A percentile compares a stretch with the other conserved stretches of the same genome.
These are phyloP conservation scores for Trypanosoma theileri DNA, from an alignment of 208 protist genomes.

Conservation along the genomic window DNA sequence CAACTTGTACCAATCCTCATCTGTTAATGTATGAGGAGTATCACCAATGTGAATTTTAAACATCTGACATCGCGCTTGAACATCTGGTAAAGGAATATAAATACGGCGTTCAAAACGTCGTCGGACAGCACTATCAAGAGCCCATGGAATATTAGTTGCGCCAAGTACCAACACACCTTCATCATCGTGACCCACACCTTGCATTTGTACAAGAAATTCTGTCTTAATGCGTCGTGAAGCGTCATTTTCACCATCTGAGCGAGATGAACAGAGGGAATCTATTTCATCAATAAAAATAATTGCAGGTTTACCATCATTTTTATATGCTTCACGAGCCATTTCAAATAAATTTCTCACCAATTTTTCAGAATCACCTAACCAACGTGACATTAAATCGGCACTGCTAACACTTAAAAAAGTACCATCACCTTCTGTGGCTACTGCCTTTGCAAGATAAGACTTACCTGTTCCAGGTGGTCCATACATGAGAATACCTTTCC, in stretches of 20 bases:
- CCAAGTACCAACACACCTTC: slow-evolving; percentile 91
- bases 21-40: slow-evolving; percentile 86
- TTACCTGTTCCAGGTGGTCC: slow-evolving; percentile 94
- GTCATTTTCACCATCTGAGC: slow-evolving; percentile 89
- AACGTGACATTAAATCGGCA: slow-evolving; percentile 90
- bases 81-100: slow-evolving; percentile 93
- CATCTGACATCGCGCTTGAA: slow-evolving; percentile 78
- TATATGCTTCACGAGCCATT: slow-evolving; percentile 85
- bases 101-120: slow-evolving; percentile 93
- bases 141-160: slow-evolving; percentile 92
- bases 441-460: slow-evolving; percentile 92
- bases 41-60: slow-evolving; percentile 97
- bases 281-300: slow-evolving; percentile 96
- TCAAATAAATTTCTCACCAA: slow-evolving; percentile 93
- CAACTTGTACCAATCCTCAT: slow-evolving; percentile 90
- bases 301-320: slow-evolving; percentile 71
- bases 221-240: slow-evolving; percentile 98
- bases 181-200: slow-evolving; percentile 84
- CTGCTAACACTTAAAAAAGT: slow-evolving; percentile 94
- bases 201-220: slow-evolving; percentile 99
- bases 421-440: slow-evolving; percentile 86
- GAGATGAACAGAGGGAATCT: slow-evolving; percentile 88
- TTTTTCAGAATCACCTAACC: slow-evolving; percentile 94
- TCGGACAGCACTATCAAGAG: slow-evolving; percentile 89
- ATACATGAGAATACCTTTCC: slow-evolving; percentile 92